Evolutionary conservation across 768 basidiomycete genomes (phyloP), one percentile per base, ranked within the genome.

Genomic region (Clathrus columnatus): DNA sequence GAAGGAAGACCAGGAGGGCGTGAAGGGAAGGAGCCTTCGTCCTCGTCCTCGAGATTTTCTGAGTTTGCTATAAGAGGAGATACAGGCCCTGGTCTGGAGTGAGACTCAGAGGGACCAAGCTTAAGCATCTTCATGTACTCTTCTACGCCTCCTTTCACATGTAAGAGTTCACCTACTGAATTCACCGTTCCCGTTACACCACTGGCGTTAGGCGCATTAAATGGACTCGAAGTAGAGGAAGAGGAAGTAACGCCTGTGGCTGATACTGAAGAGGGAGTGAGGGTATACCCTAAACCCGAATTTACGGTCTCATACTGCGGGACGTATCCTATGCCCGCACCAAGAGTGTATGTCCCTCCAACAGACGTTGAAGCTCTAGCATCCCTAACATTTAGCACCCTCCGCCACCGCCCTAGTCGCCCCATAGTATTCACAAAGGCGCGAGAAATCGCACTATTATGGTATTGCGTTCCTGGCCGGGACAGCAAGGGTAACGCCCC

Each of bases 391-490:
- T 61, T 60, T 50, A 92, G 67, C 26, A 87, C 88, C 5, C 91
- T 81, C 63, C 78, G 87, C 87, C 91, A 87, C 8, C 86, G 73
- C 1, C 91, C 91, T 17, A 94, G 70, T 5, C 86, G 78, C 4
- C 91, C 88, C 26, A 92, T 83, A 2, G 91, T 91, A 68, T 82
- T 85, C 51, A 87, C 83, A 47, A 93, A 79, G 10, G 79, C 87
- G 1, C 88, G 78, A 0, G 87, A 88, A 16, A 92, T 71, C 0
- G 83, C 74, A 61, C 75, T 81, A 51, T 85, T 81, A 24, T 80
- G 79, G 36, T 74, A 71, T 0, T 82, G 78, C 11, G 82, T 69
- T n/a, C 36, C 36, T 11, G 36, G n/a, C 2, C 36, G 36, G 6
- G 75, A 63, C 1, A 73, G 68, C n/a, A 36, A 36, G 10, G 36